A percentile compares a stretch with the other conserved stretches of the same genome.
Conservation (phyloP, 129 eudicot genomes). For the Rutidosis leptorrhynchoides region DNA sequence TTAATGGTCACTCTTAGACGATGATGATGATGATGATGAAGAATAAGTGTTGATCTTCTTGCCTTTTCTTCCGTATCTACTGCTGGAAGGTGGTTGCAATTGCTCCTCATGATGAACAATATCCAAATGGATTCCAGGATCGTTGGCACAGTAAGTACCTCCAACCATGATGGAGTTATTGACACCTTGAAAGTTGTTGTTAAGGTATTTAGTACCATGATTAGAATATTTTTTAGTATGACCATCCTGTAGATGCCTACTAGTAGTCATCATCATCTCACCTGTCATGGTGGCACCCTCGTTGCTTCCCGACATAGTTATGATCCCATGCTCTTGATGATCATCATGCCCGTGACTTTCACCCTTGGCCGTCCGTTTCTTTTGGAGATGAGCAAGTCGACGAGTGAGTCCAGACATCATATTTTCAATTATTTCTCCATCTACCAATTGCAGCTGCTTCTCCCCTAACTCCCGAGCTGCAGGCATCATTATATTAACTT, state of each 20-base stretch:
- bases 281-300: slow-evolving; percentile 78
- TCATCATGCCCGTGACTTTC: slow-evolving; percentile 31
- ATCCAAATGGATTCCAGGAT: slow-evolving; percentile 91
- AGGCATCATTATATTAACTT: slow-evolving; percentile 29
- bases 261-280: slow-evolving; percentile 30
- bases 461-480: slow-evolving; percentile 26
- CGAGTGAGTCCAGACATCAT: slow-evolving; percentile 55
- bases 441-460: slow-evolving; percentile 39
- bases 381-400: slow-evolving; percentile 51
- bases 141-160: slow-evolving; percentile 62
- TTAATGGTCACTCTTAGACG: slow-evolving; percentile 10
- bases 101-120: slow-evolving; percentile 38
- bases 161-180: slow-evolving; percentile 81
- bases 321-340: slow-evolving; percentile 43
- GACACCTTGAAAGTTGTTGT: slow-evolving; percentile 71
- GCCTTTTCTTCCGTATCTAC: slow-evolving; percentile 25
- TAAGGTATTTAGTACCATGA: slow-evolving; percentile 37
- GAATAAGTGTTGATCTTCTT: slow-evolving; percentile 26
- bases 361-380: slow-evolving; percentile 23
- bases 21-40: slow-evolving; percentile 16
- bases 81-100: not conserved
- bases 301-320: slow-evolving; percentile 78
- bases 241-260: not conserved
- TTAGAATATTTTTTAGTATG: not conserved
- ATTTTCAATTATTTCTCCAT: slow-evolving; percentile 55